phyloP scores from a whole-genome alignment of 1,139 yeast genomes.

The Komagataea norvegica region DNA sequence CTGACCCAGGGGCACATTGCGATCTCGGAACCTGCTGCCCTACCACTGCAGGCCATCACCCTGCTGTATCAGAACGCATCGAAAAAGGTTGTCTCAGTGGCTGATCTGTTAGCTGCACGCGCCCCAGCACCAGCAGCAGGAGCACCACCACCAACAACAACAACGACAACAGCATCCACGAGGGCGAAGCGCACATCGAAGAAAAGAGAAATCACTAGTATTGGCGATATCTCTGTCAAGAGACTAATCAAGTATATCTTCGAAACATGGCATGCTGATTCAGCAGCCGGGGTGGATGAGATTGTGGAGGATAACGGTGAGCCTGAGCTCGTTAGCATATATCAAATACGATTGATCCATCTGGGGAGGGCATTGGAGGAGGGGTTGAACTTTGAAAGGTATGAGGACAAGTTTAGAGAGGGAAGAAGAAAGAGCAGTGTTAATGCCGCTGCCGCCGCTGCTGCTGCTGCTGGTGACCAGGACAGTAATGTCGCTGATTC shows the following conservation, averaged over 20 bases:
- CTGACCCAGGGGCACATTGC: background rate
- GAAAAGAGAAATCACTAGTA: background rate
- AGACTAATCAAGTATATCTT: conserved; percentile 1
- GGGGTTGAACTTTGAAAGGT: conserved; percentile 2
- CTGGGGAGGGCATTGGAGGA: conserved; percentile 17
- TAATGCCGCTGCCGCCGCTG: no score
- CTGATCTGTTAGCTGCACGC: no score
- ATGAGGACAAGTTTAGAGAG: background rate
- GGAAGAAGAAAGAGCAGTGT: no score
- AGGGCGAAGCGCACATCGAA: no score
- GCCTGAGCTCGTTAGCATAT: conserved; percentile 5
- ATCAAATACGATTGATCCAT: conserved; percentile 21
- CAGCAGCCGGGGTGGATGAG: no score
- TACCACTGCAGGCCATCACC: background rate
- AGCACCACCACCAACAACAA: no score
- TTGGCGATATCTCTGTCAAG: background rate
- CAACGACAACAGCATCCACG: no score
- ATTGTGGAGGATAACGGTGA: no score
- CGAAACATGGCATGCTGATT: conserved; percentile 4
- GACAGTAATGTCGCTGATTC: no score
- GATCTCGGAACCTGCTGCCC: background rate
- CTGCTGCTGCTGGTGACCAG: no score
- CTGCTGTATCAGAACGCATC: conserved; percentile 3
- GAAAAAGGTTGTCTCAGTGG: background rate
- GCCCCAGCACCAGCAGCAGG: no score